Conservation (phyloP, 2,329 filamentous ascomycete genomes). For the Trichothecium roseum region DNA sequence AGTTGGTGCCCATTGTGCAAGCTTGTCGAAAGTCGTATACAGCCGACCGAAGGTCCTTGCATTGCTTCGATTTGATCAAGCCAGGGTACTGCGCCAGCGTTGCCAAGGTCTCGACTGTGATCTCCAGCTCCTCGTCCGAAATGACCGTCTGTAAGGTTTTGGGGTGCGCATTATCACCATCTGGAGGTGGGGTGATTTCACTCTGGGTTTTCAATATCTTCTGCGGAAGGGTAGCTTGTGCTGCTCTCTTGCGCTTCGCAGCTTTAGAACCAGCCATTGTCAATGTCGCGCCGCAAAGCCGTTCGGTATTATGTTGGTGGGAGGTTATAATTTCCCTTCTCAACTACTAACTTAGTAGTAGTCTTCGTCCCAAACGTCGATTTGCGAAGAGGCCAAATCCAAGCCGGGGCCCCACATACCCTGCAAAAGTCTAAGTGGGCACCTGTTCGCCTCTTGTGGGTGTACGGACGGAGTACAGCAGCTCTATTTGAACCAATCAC, state of each 20-base stretch:
- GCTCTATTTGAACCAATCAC: no score
- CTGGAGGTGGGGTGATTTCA: constrained; percentile 23
- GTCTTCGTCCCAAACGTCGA: no score
- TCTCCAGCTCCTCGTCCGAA: constrained; percentile 56
- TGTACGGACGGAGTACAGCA: no score
- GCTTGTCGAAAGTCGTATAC: constrained; percentile 61
- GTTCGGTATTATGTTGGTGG: no score
- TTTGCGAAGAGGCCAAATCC: no score
- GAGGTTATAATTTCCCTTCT: no score
- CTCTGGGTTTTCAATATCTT: constrained; percentile 26
- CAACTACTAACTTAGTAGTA: no score
- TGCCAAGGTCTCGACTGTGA: constrained; percentile 53
- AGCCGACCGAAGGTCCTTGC: constrained; percentile 54
- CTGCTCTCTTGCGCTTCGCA: constrained; percentile 33
- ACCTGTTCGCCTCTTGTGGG: no score
- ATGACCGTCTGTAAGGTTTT: constrained; percentile 42
- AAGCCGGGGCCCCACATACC: no score
- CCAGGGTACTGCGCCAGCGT: constrained; percentile 47
- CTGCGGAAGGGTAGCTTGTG: constrained; percentile 19
- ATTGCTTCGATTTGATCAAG: constrained; percentile 58
- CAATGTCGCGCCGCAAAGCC: no score
- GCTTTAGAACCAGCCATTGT: constrained; percentile 34
- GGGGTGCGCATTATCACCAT: constrained; percentile 25
- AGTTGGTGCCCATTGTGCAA: constrained; percentile 53
- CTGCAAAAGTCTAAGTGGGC: no score